phyloP scores from a whole-genome alignment of 768 basidiomycete genomes.

The Rickenella mellea region DNA sequence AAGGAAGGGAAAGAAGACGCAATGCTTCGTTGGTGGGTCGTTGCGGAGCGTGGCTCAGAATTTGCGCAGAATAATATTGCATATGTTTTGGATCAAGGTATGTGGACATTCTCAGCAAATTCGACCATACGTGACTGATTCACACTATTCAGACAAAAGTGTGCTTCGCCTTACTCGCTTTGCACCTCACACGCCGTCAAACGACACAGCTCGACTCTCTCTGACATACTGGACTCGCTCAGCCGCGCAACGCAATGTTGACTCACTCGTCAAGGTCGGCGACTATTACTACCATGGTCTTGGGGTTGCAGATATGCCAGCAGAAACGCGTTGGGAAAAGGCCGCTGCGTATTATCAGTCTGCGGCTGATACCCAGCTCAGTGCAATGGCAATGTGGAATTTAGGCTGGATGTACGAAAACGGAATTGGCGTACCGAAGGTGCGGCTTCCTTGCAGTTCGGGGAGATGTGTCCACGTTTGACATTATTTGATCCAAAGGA shows the following conservation, averaged over 20 bases:
- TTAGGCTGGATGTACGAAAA: constrained; percentile 99
- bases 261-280: constrained; percentile 94
- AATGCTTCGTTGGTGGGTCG: constrained; percentile 90
- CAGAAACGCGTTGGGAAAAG: constrained; percentile 65
- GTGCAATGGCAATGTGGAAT: constrained; percentile 96
- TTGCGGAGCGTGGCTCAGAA: constrained; percentile 88
- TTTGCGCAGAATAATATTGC: constrained; percentile 93
- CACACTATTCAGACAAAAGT: constrained; percentile 48
- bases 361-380: constrained; percentile 86
- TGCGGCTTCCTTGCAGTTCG: constrained; percentile 18
- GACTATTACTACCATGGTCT: constrained; percentile 94
- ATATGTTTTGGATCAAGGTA: constrained; percentile 86
- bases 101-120: constrained; percentile 15
- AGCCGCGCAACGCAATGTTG: constrained; percentile 89
- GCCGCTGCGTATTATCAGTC: constrained; percentile 92
- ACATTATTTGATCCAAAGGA: constrained; percentile 42
- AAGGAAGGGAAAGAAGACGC: constrained; percentile 73
- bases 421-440: constrained; percentile 84
- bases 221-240: constrained; percentile 93
- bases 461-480: not conserved
- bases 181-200: constrained; percentile 63
- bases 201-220: constrained; percentile 74
- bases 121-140: constrained; percentile 22
- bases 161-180: constrained; percentile 59
- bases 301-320: constrained; percentile 63